Evolutionary conservation across 73 alveolate species (phyloP).

Genomic region (Stentor coeruleus): DNA sequence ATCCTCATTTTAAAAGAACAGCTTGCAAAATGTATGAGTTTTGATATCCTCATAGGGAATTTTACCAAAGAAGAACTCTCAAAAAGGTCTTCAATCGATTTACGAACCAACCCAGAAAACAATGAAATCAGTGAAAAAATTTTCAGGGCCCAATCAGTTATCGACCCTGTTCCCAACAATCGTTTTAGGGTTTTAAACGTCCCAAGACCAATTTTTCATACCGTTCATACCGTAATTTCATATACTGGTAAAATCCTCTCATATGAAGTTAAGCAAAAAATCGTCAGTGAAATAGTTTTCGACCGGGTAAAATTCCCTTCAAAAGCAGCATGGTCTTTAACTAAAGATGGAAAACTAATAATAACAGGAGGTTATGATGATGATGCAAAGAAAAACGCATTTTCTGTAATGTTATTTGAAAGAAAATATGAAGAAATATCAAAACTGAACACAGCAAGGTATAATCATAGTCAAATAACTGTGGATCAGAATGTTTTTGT

Average conservation of each 20-base stretch:
- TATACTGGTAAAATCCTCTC: neutral
- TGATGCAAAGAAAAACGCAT: neutral
- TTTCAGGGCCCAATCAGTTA: neutral
- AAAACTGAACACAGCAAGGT: constrained; percentile 6
- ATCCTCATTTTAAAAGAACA: neutral
- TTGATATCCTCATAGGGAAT: neutral
- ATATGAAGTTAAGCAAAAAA: neutral
- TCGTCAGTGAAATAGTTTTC: neutral
- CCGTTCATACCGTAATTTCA: neutral
- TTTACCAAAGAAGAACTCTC: neutral
- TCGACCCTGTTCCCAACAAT: neutral
- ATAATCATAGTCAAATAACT: neutral
- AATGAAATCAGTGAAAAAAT: no score
- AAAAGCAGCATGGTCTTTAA: neutral
- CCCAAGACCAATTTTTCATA: neutral
- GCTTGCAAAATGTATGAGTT: neutral
- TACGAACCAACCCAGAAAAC: neutral
- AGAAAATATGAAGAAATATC: neutral
- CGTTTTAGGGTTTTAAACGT: neutral
- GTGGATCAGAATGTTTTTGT: neutral
- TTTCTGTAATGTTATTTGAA: neutral
- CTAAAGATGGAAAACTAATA: neutral
- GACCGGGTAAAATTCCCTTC: neutral
- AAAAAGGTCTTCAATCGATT: neutral
- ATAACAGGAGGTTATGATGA: constrained; percentile 19